Percentiles rank a stretch among this genome's conserved stretches.
Conservation (phyloP, 192 early-diverging fungal species). For the Haplosporangium gracile region DNA sequence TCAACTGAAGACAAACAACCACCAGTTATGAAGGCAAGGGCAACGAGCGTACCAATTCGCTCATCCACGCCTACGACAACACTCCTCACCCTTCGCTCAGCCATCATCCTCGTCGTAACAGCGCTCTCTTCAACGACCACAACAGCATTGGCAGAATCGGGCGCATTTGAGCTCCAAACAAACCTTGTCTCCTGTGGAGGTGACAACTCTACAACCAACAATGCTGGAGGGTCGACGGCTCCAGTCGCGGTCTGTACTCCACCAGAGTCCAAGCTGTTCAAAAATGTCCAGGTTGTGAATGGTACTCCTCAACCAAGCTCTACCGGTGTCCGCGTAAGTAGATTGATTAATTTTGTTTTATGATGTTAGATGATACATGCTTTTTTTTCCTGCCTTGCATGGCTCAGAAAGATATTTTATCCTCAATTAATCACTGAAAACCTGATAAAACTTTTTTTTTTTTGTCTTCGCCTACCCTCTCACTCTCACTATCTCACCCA, state of each 20-base stretch:
- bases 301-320: constrained; percentile 35
- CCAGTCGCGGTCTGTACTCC: constrained; percentile 16
- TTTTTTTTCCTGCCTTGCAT: not conserved
- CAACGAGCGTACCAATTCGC: not conserved
- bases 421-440: not conserved
- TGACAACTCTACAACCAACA: not conserved
- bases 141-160: not conserved
- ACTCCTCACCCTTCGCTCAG: not conserved
- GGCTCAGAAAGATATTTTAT: not conserved
- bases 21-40: not conserved
- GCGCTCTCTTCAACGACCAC: not conserved
- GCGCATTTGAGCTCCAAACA: constrained; percentile 44
- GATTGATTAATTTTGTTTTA: not conserved
- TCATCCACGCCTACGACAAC: not conserved
- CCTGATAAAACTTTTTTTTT: not conserved
- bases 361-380: too few species aligned
- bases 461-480: not conserved
- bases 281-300: constrained; percentile 28
- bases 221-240: not conserved
- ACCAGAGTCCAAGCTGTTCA: constrained; percentile 40
- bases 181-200: constrained; percentile 34
- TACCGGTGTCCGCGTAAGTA: constrained; percentile 36
- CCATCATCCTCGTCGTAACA: not conserved
- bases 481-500: not conserved
- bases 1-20: not conserved